Conservation (phyloP, 768 basidiomycete species). For the Mycena alexandri region DNA sequence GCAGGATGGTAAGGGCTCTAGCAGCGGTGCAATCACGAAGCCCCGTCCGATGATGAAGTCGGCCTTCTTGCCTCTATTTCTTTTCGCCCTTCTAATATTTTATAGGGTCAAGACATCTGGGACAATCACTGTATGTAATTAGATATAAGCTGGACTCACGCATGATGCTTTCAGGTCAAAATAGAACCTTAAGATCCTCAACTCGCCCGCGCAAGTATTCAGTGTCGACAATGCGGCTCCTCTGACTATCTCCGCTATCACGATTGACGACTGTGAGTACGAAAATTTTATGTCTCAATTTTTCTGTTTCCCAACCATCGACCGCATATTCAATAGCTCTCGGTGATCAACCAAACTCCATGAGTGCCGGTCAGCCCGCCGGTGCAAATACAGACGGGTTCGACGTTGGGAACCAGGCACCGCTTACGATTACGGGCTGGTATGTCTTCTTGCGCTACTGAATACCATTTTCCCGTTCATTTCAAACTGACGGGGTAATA, state of each 20-base stretch:
- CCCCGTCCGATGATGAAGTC: slow-evolving; percentile 62
- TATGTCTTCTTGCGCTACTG: background rate
- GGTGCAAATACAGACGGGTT: slow-evolving; percentile 66
- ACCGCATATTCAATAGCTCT: slow-evolving; percentile 52
- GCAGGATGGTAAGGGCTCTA: slow-evolving; percentile 54
- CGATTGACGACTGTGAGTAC: slow-evolving; percentile 68
- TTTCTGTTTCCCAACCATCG: background rate
- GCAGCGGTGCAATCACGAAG: slow-evolving; percentile 51
- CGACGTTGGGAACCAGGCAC: slow-evolving; percentile 46
- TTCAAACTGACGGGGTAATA: background rate
- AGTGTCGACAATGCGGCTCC: slow-evolving; percentile 53
- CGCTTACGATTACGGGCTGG: slow-evolving; percentile 11
- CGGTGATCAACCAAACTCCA: slow-evolving; percentile 64
- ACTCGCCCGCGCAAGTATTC: slow-evolving; percentile 56
- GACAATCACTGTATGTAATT: slow-evolving; percentile 46
- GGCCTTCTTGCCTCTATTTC: slow-evolving; percentile 2
- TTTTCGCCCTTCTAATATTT: slow-evolving; percentile 3
- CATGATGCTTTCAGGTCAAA: slow-evolving; percentile 33
- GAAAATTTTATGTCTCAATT: slow-evolving; percentile 1
- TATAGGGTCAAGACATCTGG: slow-evolving; percentile 55
- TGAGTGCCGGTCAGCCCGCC: slow-evolving; percentile 62
- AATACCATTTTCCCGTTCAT: too few relatives aligned
- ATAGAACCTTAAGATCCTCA: slow-evolving; percentile 57
- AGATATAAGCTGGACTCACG: slow-evolving; percentile 36
- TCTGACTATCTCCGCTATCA: slow-evolving; percentile 58